These are phyloP conservation scores for Ceratocystis albifundus DNA, from an alignment of 2,329 filamentous ascomycete genomes.

Conservation along the genomic window DNA sequence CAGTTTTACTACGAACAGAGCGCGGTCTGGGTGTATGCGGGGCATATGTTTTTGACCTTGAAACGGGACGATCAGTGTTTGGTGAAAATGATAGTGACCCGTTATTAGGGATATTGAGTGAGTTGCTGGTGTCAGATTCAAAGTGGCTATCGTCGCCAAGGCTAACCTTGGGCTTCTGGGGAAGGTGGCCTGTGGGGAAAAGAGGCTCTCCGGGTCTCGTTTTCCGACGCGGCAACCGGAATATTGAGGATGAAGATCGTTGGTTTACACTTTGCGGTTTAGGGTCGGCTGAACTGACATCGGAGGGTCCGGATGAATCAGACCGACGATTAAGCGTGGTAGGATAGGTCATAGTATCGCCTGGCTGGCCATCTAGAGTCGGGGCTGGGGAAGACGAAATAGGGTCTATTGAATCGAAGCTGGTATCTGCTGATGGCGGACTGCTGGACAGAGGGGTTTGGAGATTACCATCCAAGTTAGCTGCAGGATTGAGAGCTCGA, in stretches of 20 bases:
- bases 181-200: slow-evolving; percentile 78
- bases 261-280: slow-evolving; percentile 12
- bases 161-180: slow-evolving; percentile 49
- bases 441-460: slow-evolving; percentile 16
- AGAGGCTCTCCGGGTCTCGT: slow-evolving; percentile 63
- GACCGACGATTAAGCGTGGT: slow-evolving; percentile 19
- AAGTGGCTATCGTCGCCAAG: slow-evolving; percentile 21
- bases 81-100: slow-evolving; percentile 13
- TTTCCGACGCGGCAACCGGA: slow-evolving; percentile 65
- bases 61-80: slow-evolving; percentile 11
- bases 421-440: slow-evolving; percentile 14
- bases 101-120: slow-evolving; percentile 15
- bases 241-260: slow-evolving; percentile 37
- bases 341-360: slow-evolving; percentile 38
- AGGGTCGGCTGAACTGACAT: slow-evolving; percentile 61
- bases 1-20: slow-evolving; percentile 23
- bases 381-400: slow-evolving; percentile 14
- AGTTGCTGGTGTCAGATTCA: slow-evolving; percentile 18
- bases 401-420: slow-evolving; percentile 10
- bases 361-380: slow-evolving; percentile 29
- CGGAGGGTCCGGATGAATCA: slow-evolving; percentile 67
- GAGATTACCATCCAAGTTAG: slow-evolving; percentile 11
- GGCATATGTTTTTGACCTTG: slow-evolving; percentile 7
- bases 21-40: slow-evolving; percentile 19
- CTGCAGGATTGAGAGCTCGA: slow-evolving; percentile 18